Percentiles rank a stretch among this genome's conserved stretches.
phyloP scores from a whole-genome alignment of 176 grass and related monocot species.

The sorghum (Sorghum bicolor) region DNA sequence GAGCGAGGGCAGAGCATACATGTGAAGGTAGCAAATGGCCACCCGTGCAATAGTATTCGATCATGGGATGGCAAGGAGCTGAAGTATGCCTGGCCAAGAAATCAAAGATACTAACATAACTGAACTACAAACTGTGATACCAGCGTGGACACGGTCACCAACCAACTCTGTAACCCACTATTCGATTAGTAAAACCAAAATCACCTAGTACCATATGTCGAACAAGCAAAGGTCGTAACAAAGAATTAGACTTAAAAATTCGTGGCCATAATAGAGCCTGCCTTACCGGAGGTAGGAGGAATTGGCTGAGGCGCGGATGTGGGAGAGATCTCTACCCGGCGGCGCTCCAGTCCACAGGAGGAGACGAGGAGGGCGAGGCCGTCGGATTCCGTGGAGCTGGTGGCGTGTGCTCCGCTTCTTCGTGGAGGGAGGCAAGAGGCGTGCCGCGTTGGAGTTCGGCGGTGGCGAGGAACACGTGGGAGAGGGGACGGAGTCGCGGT shows the following conservation, averaged over 20 bases:
- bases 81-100: too few species aligned
- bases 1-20: too few species aligned
- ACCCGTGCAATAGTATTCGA: too few species aligned
- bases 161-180: too few species aligned
- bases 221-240: too few species aligned
- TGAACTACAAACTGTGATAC: too few species aligned
- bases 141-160: too few species aligned
- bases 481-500: not conserved
- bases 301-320: not conserved
- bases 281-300: not conserved
- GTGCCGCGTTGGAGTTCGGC: not conserved
- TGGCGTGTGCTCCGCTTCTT: not conserved
- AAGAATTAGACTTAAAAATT: not conserved
- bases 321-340: not conserved
- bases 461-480: not conserved
- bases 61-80: too few species aligned
- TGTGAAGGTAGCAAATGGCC: too few species aligned
- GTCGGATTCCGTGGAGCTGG: not conserved
- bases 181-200: too few species aligned
- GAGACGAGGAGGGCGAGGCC: not conserved
- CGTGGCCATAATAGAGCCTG: not conserved
- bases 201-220: too few species aligned
- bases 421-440: not conserved
- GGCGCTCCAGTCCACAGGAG: not conserved
- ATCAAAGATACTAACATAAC: too few species aligned